These are phyloP conservation scores for Kwoniella shandongensis DNA, from an alignment of 768 basidiomycete species.

Conservation along the genomic window DNA sequence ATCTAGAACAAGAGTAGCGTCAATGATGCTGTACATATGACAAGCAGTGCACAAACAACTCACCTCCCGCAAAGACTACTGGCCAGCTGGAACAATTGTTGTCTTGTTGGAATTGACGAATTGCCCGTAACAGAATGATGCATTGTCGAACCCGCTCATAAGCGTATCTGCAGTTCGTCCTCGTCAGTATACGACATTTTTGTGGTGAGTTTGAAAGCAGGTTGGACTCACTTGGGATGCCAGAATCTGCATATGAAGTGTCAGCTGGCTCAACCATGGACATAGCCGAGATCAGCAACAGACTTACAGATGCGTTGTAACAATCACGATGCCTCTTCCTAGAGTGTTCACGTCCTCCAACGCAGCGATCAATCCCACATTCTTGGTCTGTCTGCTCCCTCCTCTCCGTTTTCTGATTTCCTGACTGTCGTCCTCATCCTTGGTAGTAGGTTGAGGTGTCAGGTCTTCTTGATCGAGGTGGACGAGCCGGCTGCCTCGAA, in stretches of 20 bases:
- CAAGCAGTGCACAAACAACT: constrained; percentile 14
- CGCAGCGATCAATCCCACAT: constrained; percentile 74
- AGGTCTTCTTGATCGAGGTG: constrained; percentile 65
- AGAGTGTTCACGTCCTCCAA: constrained; percentile 58
- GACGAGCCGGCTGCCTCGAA: constrained; percentile 59
- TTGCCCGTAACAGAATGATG: constrained; percentile 69
- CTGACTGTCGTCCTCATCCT: constrained; percentile 58
- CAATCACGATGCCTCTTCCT: constrained; percentile 67
- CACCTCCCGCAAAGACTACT: constrained; percentile 80
- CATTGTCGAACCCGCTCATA: constrained; percentile 85
- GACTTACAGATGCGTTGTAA: constrained; percentile 73
- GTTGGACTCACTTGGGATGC: constrained; percentile 72
- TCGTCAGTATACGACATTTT: neutral
- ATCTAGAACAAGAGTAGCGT: constrained; percentile 58
- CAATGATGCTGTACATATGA: neutral
- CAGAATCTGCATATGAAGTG: constrained; percentile 62
- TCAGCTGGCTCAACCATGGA: neutral
- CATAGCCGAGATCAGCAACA: no score
- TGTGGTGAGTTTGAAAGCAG: neutral
- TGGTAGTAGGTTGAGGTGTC: constrained; percentile 72
- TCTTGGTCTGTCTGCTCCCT: constrained; percentile 55
- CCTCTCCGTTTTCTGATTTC: constrained; percentile 54
- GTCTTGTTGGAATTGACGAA: constrained; percentile 60
- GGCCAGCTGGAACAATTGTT: constrained; percentile 64
- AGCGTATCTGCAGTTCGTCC: constrained; percentile 59